Evolutionary conservation across 495 filamentous ascomycete species (phyloP).

Genomic region (Talaromyces borbonicus): DNA sequence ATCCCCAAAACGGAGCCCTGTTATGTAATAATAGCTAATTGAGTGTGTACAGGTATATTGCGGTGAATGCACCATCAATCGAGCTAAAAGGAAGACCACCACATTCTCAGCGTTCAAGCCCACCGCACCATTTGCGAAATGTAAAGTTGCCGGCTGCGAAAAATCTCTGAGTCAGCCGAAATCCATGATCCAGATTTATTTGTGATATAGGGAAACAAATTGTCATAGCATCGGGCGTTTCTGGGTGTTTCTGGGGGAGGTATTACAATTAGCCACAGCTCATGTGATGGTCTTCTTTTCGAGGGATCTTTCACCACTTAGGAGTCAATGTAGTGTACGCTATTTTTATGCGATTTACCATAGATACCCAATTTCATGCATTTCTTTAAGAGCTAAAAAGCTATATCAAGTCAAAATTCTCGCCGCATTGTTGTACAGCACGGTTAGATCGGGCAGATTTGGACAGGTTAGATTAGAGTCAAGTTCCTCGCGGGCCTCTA

Average conservation of each 20-base stretch:
- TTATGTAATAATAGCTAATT: neutral
- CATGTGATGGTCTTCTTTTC: neutral
- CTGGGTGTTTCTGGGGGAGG: neutral
- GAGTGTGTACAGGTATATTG: constrained; percentile 56
- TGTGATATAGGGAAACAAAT: constrained; percentile 21
- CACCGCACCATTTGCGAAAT: constrained; percentile 37
- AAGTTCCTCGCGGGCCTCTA: too few species aligned
- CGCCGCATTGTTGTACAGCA: too few species aligned
- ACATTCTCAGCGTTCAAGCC: constrained; percentile 8
- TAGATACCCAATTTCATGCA: neutral
- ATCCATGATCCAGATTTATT: constrained; percentile 39
- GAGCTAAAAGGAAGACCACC: constrained; percentile 32
- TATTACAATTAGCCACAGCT: neutral
- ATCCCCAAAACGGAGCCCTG: neutral
- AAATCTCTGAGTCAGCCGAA: constrained; percentile 24
- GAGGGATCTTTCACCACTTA: neutral
- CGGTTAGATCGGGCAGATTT: too few species aligned
- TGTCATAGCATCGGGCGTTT: neutral
- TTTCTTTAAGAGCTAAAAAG: neutral
- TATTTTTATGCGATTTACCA: constrained; percentile 3
- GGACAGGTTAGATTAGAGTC: too few species aligned
- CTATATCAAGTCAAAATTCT: neutral
- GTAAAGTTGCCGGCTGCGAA: constrained; percentile 41
- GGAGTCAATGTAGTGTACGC: neutral
- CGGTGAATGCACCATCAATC: constrained; percentile 51